phyloP scores from a whole-genome alignment of 2,329 filamentous ascomycete species.

The Colletotrichum kahawae region DNA sequence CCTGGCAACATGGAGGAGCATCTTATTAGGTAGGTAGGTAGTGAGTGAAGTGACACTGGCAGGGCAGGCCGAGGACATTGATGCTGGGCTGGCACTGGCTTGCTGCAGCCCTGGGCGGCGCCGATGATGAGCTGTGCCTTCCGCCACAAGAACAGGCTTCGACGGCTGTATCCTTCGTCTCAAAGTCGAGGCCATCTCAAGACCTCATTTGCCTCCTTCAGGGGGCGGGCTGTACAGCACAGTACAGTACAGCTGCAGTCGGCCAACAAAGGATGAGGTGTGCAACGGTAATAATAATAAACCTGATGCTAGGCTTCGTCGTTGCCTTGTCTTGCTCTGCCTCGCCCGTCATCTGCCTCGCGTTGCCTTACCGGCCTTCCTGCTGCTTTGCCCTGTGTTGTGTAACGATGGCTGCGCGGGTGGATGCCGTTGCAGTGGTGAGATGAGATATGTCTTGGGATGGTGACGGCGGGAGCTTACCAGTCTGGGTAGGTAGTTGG shows the following conservation, averaged over 20 bases:
- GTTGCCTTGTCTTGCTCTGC: not conserved
- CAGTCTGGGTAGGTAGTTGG: not conserved
- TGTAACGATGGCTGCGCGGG: not conserved
- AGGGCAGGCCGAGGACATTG: not conserved
- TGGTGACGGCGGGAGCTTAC: not conserved
- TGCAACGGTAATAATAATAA: conserved; percentile 2
- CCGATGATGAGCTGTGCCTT: not conserved
- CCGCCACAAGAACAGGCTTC: not conserved
- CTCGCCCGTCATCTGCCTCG: not conserved
- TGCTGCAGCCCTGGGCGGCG: not conserved
- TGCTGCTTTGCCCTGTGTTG: conserved; percentile 1
- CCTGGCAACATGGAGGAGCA: not conserved
- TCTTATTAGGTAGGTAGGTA: no score
- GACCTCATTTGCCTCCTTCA: conserved; percentile 11
- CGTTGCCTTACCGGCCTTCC: conserved; percentile 5
- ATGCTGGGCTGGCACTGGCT: not conserved
- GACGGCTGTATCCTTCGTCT: not conserved
- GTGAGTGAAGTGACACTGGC: not conserved
- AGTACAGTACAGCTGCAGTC: not conserved
- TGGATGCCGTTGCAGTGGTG: not conserved
- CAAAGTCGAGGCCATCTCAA: not conserved
- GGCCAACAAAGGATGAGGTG: not conserved
- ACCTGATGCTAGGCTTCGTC: not conserved
- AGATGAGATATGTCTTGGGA: not conserved
- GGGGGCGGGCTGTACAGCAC: not conserved